Base-by-base conservation (phyloP, 257 asterid species). In the Ophiorrhiza pumila region DNA sequence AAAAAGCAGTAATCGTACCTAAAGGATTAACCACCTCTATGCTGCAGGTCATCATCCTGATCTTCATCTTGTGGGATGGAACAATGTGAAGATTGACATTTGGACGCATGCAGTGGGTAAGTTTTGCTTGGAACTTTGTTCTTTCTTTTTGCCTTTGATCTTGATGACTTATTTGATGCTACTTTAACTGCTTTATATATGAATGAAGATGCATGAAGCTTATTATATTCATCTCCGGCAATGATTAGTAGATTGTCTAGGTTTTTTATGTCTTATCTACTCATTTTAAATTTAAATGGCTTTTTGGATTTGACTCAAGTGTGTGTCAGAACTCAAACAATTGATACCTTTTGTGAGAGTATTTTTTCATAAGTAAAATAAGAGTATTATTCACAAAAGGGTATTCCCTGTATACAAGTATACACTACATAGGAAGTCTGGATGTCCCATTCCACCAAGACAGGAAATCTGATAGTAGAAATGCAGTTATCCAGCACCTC, bases 51-150 rank as follows among this genome's bases (percentile, higher is more conserved):
- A 94, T 78, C 97, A 94, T 86, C 99, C 97, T 1, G 97, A 94
- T 89, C 95, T 94, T 80, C 99, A 94, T 89, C 97, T 94, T 71
- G 90, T 88, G 60, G 97, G 96, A 74, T 94, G 98, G 98, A 91
- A 94, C 91, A 94, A 87, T 31, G 85, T 91, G 79, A 84, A 82
- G 83, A 85, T 91, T 80, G 98, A 91, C 65, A 91, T 93, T 71
- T 93, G 96, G 97, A 91, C 99, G 2, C 97, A 94, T 78, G 92
- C 91, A 59, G 96, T 87, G 69, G 97, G 98, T 93, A 83, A 75
- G 89, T 60, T 46, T 71, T 60, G 52, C 75, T 57, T 41, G 4
- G 35, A 41, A 25, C 31, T 52, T 7, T 65, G 34, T 84, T 60
- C 49, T 65, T 69, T 52, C 25, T 53, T 58, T 50, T 5, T 65